Conservation (phyloP, 2,329 filamentous ascomycete species). For the Colletotrichum costaricense region DNA sequence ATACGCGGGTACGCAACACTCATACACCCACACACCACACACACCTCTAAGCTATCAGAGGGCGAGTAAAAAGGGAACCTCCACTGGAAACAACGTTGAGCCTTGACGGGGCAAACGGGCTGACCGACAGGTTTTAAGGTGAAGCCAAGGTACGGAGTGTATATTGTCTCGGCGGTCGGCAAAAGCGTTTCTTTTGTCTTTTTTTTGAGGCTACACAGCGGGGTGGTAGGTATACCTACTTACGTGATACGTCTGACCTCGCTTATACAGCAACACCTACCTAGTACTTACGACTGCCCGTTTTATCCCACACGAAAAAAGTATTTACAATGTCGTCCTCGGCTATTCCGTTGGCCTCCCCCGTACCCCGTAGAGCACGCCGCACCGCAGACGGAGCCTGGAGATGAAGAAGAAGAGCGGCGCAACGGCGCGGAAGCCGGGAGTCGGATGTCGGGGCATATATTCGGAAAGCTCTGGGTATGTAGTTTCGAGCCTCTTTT, state of each 20-base stretch:
- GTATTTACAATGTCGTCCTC: neutral
- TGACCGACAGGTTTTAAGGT: neutral
- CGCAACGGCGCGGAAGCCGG: slow-evolving; percentile 20
- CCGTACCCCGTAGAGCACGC: neutral
- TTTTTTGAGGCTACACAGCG: too few relatives aligned
- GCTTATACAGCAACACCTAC: neutral
- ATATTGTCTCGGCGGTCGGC: neutral
- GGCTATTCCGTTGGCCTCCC: neutral
- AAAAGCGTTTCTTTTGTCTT: too few relatives aligned
- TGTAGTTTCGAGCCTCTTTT: neutral
- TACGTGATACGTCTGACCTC: neutral
- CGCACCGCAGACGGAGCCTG: neutral
- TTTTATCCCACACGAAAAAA: neutral
- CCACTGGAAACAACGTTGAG: neutral
- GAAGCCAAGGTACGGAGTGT: too few relatives aligned
- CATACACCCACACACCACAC: neutral
- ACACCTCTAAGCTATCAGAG: neutral
- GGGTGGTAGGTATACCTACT: neutral
- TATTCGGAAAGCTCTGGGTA: neutral
- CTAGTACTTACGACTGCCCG: neutral
- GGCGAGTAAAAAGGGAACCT: neutral
- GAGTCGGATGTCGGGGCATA: slow-evolving; percentile 16
- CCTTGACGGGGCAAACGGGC: neutral
- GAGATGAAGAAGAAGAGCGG: neutral
- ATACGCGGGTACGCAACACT: too few relatives aligned